These are phyloP conservation scores for Bipolaris oryzae DNA, from an alignment of 2,329 filamentous ascomycete species.

Conservation along the genomic window DNA sequence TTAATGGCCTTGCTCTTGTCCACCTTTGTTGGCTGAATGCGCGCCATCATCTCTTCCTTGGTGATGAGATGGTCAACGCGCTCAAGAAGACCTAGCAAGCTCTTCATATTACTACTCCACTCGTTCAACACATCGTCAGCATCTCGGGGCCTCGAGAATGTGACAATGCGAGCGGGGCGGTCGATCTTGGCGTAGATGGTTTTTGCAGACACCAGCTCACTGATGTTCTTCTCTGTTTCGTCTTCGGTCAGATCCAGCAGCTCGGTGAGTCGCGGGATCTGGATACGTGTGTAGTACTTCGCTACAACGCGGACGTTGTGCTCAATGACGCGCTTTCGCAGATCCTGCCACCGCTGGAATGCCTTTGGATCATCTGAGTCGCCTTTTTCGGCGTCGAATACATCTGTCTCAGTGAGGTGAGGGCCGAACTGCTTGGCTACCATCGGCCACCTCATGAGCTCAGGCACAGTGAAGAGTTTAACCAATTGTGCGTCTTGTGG, in stretches of 20 bases:
- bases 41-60: slow-evolving; percentile 99
- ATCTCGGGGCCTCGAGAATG: slow-evolving; percentile 91
- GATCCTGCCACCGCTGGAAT: slow-evolving; percentile 85
- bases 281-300: slow-evolving; percentile 98
- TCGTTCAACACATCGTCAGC: slow-evolving; percentile 97
- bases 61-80: slow-evolving; percentile 97
- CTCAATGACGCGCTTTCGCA: slow-evolving; percentile 98
- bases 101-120: slow-evolving; percentile 99
- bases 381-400: slow-evolving; percentile 74
- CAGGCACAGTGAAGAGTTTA: slow-evolving; percentile 91
- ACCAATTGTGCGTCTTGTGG: slow-evolving; percentile 82
- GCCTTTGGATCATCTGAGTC: slow-evolving; percentile 78
- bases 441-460: slow-evolving; percentile 98
- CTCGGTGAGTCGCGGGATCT: slow-evolving; percentile 86
- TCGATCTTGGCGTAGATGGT: slow-evolving; percentile 98
- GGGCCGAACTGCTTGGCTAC: slow-evolving; percentile 87
- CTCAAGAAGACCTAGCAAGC: slow-evolving; percentile 80
- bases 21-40: slow-evolving; percentile 74
- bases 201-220: slow-evolving; percentile 94
- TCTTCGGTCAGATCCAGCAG: slow-evolving; percentile 91
- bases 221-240: slow-evolving; percentile 99
- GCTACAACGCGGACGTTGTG: slow-evolving; percentile 97
- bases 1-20: slow-evolving; percentile 50
- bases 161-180: slow-evolving; percentile 87
- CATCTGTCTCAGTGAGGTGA: slow-evolving; percentile 85